Percentiles rank a stretch among this genome's conserved stretches.
Conservation (phyloP, 768 basidiomycete genomes). For the Asterophora lycoperdoides region DNA sequence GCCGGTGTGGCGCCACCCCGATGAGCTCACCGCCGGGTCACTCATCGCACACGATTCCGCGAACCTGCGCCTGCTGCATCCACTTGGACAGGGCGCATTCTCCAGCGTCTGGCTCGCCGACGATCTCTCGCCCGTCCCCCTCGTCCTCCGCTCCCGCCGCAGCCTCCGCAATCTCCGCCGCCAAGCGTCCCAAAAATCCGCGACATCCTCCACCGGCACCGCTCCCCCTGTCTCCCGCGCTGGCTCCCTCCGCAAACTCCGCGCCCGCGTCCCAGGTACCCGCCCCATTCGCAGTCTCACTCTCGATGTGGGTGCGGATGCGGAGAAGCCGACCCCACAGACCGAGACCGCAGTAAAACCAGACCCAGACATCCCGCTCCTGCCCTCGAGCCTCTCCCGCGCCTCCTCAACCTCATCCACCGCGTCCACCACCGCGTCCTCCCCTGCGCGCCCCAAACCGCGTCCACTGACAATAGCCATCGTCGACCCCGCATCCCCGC, state of each 20-base stretch:
- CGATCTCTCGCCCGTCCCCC: slow-evolving; percentile 42
- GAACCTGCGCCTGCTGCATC: slow-evolving; percentile 20
- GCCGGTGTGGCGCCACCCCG: slow-evolving; percentile 3
- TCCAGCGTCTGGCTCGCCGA: slow-evolving; percentile 72
- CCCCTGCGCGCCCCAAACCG: not conserved
- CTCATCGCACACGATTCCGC: slow-evolving; percentile 5
- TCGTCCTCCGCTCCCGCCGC: slow-evolving; percentile 38
- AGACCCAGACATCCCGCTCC: not conserved
- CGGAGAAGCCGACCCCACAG: too few relatives aligned
- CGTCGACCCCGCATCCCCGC: not conserved
- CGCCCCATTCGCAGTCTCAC: slow-evolving; percentile 10
- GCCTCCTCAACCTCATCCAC: slow-evolving; percentile 9
- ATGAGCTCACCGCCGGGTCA: slow-evolving; percentile 1
- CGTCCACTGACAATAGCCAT: slow-evolving; percentile 8
- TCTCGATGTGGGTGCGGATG: not conserved
- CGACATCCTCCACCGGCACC: slow-evolving; percentile 6
- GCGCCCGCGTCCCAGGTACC: slow-evolving; percentile 9
- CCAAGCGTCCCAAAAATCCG: slow-evolving; percentile 17
- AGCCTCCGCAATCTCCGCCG: slow-evolving; percentile 37
- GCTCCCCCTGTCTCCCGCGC: slow-evolving; percentile 5
- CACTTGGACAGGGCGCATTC: slow-evolving; percentile 71
- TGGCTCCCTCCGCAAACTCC: slow-evolving; percentile 11
- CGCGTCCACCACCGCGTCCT: not conserved
- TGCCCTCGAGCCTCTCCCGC: slow-evolving; percentile 9
- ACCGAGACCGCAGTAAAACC: not conserved